These are phyloP conservation scores for Botrytis galanthina DNA, from an alignment of 2,329 filamentous ascomycete genomes.

Conservation along the genomic window DNA sequence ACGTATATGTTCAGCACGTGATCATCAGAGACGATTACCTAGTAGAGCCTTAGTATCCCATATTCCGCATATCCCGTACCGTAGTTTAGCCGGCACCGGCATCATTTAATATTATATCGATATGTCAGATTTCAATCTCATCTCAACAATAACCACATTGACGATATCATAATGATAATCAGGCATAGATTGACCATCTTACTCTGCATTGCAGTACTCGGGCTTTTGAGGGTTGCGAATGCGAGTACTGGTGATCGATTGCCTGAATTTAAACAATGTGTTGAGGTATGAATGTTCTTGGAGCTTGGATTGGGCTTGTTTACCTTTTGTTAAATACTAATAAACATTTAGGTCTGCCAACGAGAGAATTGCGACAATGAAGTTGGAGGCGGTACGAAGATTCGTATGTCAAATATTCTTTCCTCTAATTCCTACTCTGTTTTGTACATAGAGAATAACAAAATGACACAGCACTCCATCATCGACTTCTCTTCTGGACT, in stretches of 20 bases:
- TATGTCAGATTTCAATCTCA: conserved; percentile 1
- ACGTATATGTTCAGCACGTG: not conserved
- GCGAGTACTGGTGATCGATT: conserved; percentile 83
- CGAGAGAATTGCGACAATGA: conserved; percentile 73
- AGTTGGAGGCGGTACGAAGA: conserved; percentile 47
- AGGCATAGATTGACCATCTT: conserved; percentile 25
- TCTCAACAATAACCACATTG: not conserved
- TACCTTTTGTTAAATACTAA: conserved; percentile 22
- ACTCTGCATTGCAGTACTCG: conserved; percentile 23
- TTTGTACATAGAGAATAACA: conserved; percentile 25
- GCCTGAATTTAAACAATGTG: conserved; percentile 83
- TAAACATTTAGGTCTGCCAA: conserved; percentile 64
- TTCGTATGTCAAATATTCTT: conserved; percentile 31
- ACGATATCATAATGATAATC: conserved; percentile 29
- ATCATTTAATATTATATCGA: not conserved
- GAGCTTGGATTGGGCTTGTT: not conserved
- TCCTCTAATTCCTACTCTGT: not conserved
- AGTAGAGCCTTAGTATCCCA: not conserved
- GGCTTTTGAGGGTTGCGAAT: conserved; percentile 45
- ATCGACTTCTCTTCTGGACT: conserved; percentile 85
- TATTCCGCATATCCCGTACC: not conserved
- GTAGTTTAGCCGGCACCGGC: not conserved
- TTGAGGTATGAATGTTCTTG: conserved; percentile 57
- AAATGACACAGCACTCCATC: conserved; percentile 65
- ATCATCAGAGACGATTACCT: not conserved